Evolutionary conservation across 2,329 filamentous ascomycete genomes (phyloP), one percentile per base, ranked within the genome.

Genomic region (Talaromyces verruculosus): DNA sequence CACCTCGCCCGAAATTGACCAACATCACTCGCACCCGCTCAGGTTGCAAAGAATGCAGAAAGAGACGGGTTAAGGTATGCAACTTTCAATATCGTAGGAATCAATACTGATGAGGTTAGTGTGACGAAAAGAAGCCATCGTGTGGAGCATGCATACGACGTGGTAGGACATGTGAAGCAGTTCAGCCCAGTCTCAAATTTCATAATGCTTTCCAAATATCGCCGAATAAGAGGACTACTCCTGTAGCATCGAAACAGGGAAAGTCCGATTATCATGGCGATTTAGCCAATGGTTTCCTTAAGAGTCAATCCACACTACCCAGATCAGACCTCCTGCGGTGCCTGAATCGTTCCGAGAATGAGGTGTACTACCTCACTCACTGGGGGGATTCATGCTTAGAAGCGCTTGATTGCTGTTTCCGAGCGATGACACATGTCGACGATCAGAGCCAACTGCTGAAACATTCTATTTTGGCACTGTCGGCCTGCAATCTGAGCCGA

Each of bases 11-110:
- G 35, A 60, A 60, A 30, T 19, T 60, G 28, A 60, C 57, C 35
- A 60, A 43, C n/a, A 60, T 60, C 19, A 60, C 57, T 19, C 57
- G 57, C 57, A 45, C 57, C 37, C 57, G 57, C 22, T 43, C 57
- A n/a, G 57, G 57, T 15, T 60, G 57, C 57, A 60, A 60, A 41
- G 35, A 43, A 30, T 60, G 57, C 57, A 60, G 39, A 37, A 60
- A 45, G 30, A 22, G 57, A 3, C 57, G 57, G 3, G 57, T 60
- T 0, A 60, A 60, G 37, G 57, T 60, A 45, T 30, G 57, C 25
- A 0, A 15, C 10, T 11, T 25, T 17, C 22, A 17, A 17, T 30
- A 15, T 51, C 22, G 19, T 15, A 25, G 13, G 5, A 17, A 30
- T 7, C 0, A 28, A 28, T 45, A 49, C 47, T 51, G 25, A 51